Evolutionary conservation across 164 flowering plant species (phyloP).

Genomic region (Macadamia tetraphylla): DNA sequence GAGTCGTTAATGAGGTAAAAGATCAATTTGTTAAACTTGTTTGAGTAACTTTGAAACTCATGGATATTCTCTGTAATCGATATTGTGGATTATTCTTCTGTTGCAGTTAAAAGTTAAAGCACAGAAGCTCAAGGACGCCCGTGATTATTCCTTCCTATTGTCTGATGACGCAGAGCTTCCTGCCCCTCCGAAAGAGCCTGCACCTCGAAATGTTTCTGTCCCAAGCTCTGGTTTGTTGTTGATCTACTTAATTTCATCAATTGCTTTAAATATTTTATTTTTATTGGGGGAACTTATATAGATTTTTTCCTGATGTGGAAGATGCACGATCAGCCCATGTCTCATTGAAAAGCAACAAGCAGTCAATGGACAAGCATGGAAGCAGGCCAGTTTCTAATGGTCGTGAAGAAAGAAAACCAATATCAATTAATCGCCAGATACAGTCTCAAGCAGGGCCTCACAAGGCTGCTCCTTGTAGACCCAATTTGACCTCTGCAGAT

Average conservation of each 20-base stretch:
- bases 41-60: background rate
- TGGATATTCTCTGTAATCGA: background rate
- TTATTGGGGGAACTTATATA: conserved; percentile 51
- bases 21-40: background rate
- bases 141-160: conserved; percentile 88
- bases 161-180: conserved; percentile 83
- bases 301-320: conserved; percentile 67
- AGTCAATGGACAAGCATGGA: conserved; percentile 18
- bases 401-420: conserved; percentile 30
- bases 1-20: conserved; percentile 47
- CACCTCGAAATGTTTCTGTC: conserved; percentile 28
- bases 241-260: conserved; percentile 6
- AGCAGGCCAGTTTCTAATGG: conserved; percentile 26
- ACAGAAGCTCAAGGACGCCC: conserved; percentile 55
- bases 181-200: conserved; percentile 41
- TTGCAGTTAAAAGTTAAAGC: conserved; percentile 51
- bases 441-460: conserved; percentile 22
- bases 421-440: conserved; percentile 23
- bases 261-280: conserved; percentile 28
- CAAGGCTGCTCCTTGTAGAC: conserved; percentile 35
- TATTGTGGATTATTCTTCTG: background rate
- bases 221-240: conserved; percentile 52
- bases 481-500: conserved; percentile 21
- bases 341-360: conserved; percentile 31
- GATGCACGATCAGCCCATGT: conserved; percentile 53